Evolutionary conservation across 2,329 filamentous ascomycete genomes (phyloP), one percentile per base, ranked within the genome.

Genomic region (Fusarium tuaranense): DNA sequence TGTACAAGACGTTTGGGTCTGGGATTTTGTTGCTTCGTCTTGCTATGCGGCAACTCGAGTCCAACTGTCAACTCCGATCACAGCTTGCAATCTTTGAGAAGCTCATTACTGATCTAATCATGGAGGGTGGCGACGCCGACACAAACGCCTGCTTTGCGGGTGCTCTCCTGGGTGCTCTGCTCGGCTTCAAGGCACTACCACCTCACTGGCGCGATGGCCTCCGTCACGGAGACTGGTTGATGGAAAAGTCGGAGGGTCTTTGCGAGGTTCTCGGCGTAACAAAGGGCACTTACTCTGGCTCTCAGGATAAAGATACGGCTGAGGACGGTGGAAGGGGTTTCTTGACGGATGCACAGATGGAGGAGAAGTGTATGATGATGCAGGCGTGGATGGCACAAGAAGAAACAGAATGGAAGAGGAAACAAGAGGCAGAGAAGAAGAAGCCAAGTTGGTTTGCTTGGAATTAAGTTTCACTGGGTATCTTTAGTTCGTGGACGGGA

Each of bases 131-230:
- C 0, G 88, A 89, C 69, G 86, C 87, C 4, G 88, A 89, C 70
- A 89, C 88, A 1, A 89, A 89, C 68, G 87, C 86, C 8, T 88
- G 86, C 53, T 87, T 86, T 63, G 87, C 87, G 0, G 87, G 87
- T 0, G 86, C 87, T 1, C 78, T 89, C 0, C 71, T 89, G 1
- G 88, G 88, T 0, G 84, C 83, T 0, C 86, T 84, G 46, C 73
- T 88, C 2, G 88, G 88, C 16, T 87, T 86, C 76, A 83, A 81
- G 46, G 79, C 80, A 2, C 78, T 89, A 5, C 87, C 88, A 0
- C 74, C 81, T 1, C 84, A 88, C 69, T 89, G 88, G 88, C 82
- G 83, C 62, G 80, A 86, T 63, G 87, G 87, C 0, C 80, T 89
- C 27, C 77, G 74, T 14, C 82, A 88, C 65, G 83, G 81, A 2